Percentiles rank a stretch among this genome's conserved stretches.
phyloP scores from a whole-genome alignment of 257 asterid genomes.

The Mentha longifolia region DNA sequence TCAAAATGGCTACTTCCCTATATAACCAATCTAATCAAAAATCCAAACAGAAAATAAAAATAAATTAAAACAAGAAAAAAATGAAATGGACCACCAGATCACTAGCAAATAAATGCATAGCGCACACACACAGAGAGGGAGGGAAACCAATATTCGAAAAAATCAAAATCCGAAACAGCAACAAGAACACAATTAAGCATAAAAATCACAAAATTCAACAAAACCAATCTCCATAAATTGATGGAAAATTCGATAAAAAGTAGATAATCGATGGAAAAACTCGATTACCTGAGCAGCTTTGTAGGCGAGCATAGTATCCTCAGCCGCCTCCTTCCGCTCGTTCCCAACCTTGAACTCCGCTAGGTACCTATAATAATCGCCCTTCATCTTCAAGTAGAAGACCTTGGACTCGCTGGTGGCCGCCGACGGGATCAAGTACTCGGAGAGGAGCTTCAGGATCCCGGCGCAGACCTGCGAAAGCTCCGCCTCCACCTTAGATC shows the following conservation, averaged over 20 bases:
- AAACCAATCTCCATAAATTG: not conserved
- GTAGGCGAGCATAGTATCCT: slow-evolving; percentile 63
- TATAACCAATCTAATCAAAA: not conserved
- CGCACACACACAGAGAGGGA: not conserved
- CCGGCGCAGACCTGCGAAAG: slow-evolving; percentile 59
- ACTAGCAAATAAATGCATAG: not conserved
- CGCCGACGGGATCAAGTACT: slow-evolving; percentile 52
- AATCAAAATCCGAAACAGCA: not conserved
- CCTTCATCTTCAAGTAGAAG: slow-evolving; percentile 71
- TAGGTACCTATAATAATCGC: slow-evolving; percentile 59
- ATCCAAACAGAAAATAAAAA: not conserved
- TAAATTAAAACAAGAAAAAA: not conserved
- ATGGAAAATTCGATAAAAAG: too few species aligned
- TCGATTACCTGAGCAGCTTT: slow-evolving; percentile 62
- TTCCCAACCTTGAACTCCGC: slow-evolving; percentile 63
- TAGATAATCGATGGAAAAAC: not conserved
- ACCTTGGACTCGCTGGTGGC: slow-evolving; percentile 55
- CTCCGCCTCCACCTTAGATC: slow-evolving; percentile 66
- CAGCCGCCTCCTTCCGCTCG: slow-evolving; percentile 68
- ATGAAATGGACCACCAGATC: slow-evolving; percentile 18
- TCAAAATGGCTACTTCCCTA: not conserved
- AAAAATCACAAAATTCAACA: slow-evolving; percentile 9
- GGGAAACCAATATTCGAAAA: slow-evolving; percentile 13
- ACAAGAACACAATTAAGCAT: not conserved
- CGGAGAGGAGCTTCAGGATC: slow-evolving; percentile 46